Evolutionary conservation across 2,329 filamentous ascomycete species (phyloP), one percentile per base, ranked within the genome.

Genomic region (Coniochaeta prunicola): DNA sequence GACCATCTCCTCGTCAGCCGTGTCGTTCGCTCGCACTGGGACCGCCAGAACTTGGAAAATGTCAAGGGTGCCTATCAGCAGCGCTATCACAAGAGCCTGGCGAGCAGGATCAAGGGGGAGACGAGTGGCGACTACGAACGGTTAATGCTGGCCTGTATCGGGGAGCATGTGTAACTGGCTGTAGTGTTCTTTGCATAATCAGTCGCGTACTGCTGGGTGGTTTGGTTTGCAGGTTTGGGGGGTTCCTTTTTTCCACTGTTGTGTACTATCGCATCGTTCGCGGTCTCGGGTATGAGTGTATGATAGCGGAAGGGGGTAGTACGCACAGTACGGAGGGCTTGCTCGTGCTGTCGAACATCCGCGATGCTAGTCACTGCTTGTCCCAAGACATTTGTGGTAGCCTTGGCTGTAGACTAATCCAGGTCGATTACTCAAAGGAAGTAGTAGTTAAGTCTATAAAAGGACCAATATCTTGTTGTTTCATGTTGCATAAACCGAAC

Each of bases 1-100:
- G 92, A 99, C 62, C 77, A 86, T 33, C 78, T 92, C 9, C 81
- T 97, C 3, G 83, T 96, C 17, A 81, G 87, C 30, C 81, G 92
- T n/a, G 81, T 94, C 4, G 84, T 97, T 1, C 81, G 90, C 24
- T 80, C 84, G 55, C 93, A 97, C 73, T 97, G 93, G 93, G 85
- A 96, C 69, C 80, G 80, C 38, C 80, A 78, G 58, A 84, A 89
- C 65, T 80, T 96, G 78, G 83, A 85, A 56, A 88, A 90, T 64
- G 88, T 96, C 59, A 92, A 90, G 74, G 81, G 79, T 0, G 91
- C 90, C 10, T 97, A 92, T 73, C 79, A 86, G 67, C 83, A 88
- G 66, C 81, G 81, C 53, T 96, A 88, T 73, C 80, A 83, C 64
- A 84, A 77, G 66, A 86, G 86, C 62, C 74, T 97, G 59, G 79